Evolutionary conservation across 2,329 filamentous ascomycete species (phyloP).

Genomic region (Cordyceps javanica): DNA sequence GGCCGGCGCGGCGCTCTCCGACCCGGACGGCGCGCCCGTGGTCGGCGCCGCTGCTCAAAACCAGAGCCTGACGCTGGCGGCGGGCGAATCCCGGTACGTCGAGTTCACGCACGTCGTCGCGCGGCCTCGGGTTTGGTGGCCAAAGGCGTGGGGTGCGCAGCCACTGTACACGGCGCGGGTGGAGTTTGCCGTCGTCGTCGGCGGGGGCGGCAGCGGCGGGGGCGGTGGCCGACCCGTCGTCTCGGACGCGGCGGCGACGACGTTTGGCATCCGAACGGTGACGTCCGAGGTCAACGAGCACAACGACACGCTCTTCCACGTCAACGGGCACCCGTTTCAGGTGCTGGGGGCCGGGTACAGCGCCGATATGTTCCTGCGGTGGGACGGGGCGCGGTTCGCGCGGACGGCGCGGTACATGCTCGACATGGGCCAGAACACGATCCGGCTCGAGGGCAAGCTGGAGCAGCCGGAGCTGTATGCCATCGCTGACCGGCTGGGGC

Average conservation of each 20-base stretch:
- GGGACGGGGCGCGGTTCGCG: conserved; percentile 40
- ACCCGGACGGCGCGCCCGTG: conserved; percentile 24
- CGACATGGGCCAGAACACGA: conserved; percentile 57
- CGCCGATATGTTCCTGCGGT: conserved; percentile 56
- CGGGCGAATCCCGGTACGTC: conserved; percentile 33
- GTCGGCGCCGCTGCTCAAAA: conserved; percentile 23
- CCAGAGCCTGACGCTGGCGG: conserved; percentile 29
- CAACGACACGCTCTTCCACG: conserved; percentile 48
- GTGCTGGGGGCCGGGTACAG: conserved; percentile 56
- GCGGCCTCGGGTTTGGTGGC: conserved; percentile 54
- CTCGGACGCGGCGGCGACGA: conserved; percentile 22
- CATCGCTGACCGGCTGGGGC: conserved; percentile 50
- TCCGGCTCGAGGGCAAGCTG: conserved; percentile 59
- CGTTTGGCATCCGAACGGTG: conserved; percentile 31
- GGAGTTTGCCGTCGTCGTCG: conserved; percentile 23
- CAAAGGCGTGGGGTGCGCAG: conserved; percentile 51
- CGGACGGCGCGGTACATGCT: conserved; percentile 47
- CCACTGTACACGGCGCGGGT: conserved; percentile 39
- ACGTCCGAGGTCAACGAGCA: conserved; percentile 42
- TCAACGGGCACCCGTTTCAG: conserved; percentile 54
- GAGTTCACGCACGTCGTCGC: conserved; percentile 27
- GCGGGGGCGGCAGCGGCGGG: too few relatives aligned
- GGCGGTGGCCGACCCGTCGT: too few relatives aligned
- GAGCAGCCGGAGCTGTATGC: conserved; percentile 57
- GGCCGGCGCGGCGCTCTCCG: conserved; percentile 28